Conservation (phyloP, 1,139 yeast species). For the Yamadazyma friedrichii region DNA sequence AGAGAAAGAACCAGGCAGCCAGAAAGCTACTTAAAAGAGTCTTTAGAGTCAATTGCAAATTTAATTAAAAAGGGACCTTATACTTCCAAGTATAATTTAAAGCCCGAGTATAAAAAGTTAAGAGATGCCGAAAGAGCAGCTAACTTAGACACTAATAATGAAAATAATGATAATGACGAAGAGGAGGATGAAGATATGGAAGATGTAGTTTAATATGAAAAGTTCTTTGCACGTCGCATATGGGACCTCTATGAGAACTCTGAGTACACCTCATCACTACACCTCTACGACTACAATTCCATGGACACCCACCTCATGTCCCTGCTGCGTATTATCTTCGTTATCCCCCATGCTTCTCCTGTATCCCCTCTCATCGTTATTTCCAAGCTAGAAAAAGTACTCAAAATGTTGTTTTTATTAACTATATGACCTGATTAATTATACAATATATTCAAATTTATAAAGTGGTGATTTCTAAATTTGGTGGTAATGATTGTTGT, state of each 20-base stretch:
- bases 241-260: too few species aligned
- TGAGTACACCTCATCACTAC: too few species aligned
- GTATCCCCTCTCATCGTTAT: too few species aligned
- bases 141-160: constrained; percentile 45
- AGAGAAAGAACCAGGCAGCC: constrained; percentile 96
- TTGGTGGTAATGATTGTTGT: constrained; percentile 97
- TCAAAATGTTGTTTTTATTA: constrained; percentile 6
- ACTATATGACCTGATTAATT: constrained; percentile 15
- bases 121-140: constrained; percentile 77
- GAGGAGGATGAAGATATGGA: constrained; percentile 48
- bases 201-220: constrained; percentile 29
- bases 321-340: background rate
- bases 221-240: too few species aligned
- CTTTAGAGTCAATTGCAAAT: constrained; percentile 84
- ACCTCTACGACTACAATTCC: too few species aligned
- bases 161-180: constrained; percentile 45
- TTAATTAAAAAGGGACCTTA: constrained; percentile 94
- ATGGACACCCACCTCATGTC: too few species aligned
- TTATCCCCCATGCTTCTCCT: too few species aligned
- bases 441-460: constrained; percentile 30
- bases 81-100: constrained; percentile 84
- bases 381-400: too few species aligned
- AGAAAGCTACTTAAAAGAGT: constrained; percentile 87
- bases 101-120: constrained; percentile 83
- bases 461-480: constrained; percentile 73